Evolutionary conservation across 345 rosid genomes (phyloP), one percentile per base, ranked within the genome.

Genomic region (Populus simonii): DNA sequence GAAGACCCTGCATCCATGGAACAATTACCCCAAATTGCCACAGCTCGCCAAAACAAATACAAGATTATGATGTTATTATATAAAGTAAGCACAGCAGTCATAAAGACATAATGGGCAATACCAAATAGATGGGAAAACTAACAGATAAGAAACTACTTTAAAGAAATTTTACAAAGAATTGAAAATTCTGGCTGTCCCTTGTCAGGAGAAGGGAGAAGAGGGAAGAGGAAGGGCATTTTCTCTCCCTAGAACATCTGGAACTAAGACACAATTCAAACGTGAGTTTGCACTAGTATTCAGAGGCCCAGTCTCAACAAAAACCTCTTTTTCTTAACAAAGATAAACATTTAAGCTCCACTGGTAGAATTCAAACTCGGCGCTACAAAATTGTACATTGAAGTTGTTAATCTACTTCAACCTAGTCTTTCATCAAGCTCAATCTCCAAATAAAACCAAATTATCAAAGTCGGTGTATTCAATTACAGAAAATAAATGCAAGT

Each of bases 1-100:
- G 88, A 92, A 95, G 83, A 93, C 85, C 97, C 99, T 94, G 89
- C 76, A 78, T n/a, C 29, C 63, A 59, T 22, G 27, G 29, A 59
- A 59, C 10, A 59, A 59, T 23, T 25, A 59, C 63, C 63, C 63
- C 63, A 59, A 10, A 59, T 10, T 12, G 6, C 63, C 63, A 59
- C 63, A n/a, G 63, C 63, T 25, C 6, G 4, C 63, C 25, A 59
- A 59, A 59, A 59, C 63, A 59, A 59, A 59, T 59, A 5, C 63
- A n/a, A 59, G 63, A 9, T n/a, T 59, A 59, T n/a, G 63, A 59
- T 59, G 63, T n/a, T 8, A 59, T 8, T 59, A n/a, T 59, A 59
- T 23, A 59, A 59, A 57, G 27, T 3, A n/a, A 9, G 63, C 63
- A 57, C 63, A 57, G 29, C 10, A 57, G 11, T 57, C 25, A 3